phyloP scores from a whole-genome alignment of 192 early-diverging fungal genomes.

The Entrophospora sp. region DNA sequence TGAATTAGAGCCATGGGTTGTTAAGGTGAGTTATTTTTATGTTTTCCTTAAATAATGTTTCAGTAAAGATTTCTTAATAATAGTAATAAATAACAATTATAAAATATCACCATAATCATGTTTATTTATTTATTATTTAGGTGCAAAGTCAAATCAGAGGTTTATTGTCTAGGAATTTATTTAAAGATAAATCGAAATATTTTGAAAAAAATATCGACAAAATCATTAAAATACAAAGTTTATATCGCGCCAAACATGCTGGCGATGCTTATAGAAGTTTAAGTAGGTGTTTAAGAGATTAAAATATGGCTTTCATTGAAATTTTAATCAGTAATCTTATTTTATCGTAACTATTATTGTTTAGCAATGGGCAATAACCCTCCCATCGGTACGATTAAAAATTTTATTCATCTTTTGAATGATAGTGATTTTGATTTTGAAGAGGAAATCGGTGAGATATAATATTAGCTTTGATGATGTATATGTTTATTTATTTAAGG shows the following conservation, averaged over 20 bases:
- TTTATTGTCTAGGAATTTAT: conserved; percentile 40
- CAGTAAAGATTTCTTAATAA: too few relatives aligned
- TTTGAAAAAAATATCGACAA: conserved; percentile 57
- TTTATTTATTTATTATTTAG: conserved; percentile 14
- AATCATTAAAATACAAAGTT: conserved; percentile 71
- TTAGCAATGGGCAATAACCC: conserved; percentile 66
- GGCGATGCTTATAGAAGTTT: conserved; percentile 61
- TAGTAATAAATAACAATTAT: too few relatives aligned
- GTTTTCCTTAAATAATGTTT: too few relatives aligned
- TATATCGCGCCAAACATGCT: conserved; percentile 56
- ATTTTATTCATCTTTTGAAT: conserved; percentile 82
- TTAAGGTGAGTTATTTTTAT: conserved; percentile 9
- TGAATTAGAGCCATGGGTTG: conserved; percentile 10
- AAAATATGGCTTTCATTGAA: neutral
- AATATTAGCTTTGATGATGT: neutral
- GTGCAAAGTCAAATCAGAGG: conserved; percentile 54
- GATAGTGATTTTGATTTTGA: conserved; percentile 89
- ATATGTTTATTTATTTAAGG: neutral
- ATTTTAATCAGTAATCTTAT: too few relatives aligned
- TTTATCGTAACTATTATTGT: neutral
- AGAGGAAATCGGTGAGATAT: conserved; percentile 66
- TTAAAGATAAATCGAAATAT: conserved; percentile 45
- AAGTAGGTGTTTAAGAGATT: conserved; percentile 29
- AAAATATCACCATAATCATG: too few relatives aligned
- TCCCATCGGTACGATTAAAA: conserved; percentile 69